Evolutionary conservation across 257 asterid genomes (phyloP).

Genomic region (Capsicum baccatum): DNA sequence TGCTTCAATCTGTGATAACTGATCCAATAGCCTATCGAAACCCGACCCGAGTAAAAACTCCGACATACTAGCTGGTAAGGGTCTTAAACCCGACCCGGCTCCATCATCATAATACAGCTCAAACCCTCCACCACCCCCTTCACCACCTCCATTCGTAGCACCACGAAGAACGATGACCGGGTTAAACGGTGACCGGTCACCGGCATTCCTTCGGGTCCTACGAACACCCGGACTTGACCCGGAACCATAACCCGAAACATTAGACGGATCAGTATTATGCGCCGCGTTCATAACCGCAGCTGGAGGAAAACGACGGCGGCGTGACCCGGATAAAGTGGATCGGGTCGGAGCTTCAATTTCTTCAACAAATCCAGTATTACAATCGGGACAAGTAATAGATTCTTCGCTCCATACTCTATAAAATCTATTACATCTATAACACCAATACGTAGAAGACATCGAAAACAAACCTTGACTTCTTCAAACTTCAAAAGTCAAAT

Average conservation of each 20-base stretch:
- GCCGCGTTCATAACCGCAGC: slow-evolving; percentile 57
- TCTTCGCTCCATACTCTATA: slow-evolving; percentile 59
- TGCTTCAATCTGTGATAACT: slow-evolving; percentile 68
- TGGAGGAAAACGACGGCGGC: slow-evolving; percentile 68
- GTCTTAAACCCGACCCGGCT: slow-evolving; percentile 80
- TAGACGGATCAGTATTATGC: slow-evolving; percentile 51
- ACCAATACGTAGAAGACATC: slow-evolving; percentile 71
- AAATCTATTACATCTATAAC: slow-evolving; percentile 73
- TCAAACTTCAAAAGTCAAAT: slow-evolving; percentile 23
- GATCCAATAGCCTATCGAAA: slow-evolving; percentile 79
- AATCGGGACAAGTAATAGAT: slow-evolving; percentile 69
- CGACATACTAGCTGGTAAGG: slow-evolving; percentile 72
- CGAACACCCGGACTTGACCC: slow-evolving; percentile 61
- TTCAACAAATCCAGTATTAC: slow-evolving; percentile 73
- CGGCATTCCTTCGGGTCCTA: slow-evolving; percentile 65
- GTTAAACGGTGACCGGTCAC: slow-evolving; percentile 85
- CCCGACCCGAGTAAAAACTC: slow-evolving; percentile 88
- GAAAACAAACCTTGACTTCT: slow-evolving; percentile 27
- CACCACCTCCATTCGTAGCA: slow-evolving; percentile 42
- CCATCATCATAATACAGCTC: slow-evolving; percentile 85
- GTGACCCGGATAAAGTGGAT: slow-evolving; percentile 60
- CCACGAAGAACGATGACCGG: slow-evolving; percentile 92
- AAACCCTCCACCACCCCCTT: slow-evolving; percentile 51
- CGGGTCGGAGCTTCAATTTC: slow-evolving; percentile 56
- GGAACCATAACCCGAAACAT: slow-evolving; percentile 43